Evolutionary conservation across 1,139 yeast species (phyloP).

Genomic region (Yamadazyma diddensiae): DNA sequence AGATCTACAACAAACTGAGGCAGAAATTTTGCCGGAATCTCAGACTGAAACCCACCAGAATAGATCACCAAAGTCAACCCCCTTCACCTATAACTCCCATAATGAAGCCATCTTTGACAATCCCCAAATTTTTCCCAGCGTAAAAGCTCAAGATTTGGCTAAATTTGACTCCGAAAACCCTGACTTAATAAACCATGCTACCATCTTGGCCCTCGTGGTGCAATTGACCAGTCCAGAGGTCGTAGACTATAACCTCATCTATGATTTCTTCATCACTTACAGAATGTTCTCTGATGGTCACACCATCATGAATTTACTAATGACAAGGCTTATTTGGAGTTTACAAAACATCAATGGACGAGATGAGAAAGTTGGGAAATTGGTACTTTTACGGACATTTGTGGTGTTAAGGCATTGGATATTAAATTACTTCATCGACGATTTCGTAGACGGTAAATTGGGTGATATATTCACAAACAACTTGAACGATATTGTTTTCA

Average conservation of each 20-base stretch:
- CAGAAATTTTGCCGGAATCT: background rate
- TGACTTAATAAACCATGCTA: slow-evolving; percentile 38
- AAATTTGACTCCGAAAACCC: slow-evolving; percentile 35
- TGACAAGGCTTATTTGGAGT: slow-evolving; percentile 74
- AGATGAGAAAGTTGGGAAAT: slow-evolving; percentile 51
- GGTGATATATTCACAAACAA: slow-evolving; percentile 48
- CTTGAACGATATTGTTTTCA: slow-evolving; percentile 43
- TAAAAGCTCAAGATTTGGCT: slow-evolving; percentile 14
- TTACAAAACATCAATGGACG: slow-evolving; percentile 42
- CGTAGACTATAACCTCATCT: slow-evolving; percentile 71
- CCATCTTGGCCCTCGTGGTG: slow-evolving; percentile 57
- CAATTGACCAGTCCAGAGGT: slow-evolving; percentile 77
- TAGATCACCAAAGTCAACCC: background rate
- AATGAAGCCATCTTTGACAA: slow-evolving; percentile 44
- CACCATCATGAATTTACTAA: slow-evolving; percentile 57
- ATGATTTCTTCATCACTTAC: slow-evolving; percentile 85
- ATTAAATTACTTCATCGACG: slow-evolving; percentile 70
- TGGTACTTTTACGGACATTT: slow-evolving; percentile 79
- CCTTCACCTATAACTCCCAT: slow-evolving; percentile 34
- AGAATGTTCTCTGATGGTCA: slow-evolving; percentile 63
- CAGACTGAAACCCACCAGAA: background rate
- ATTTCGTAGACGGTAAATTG: slow-evolving; percentile 48
- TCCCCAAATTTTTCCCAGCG: slow-evolving; percentile 28
- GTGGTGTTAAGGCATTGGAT: slow-evolving; percentile 90
- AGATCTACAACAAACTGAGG: background rate